Evolutionary conservation across 257 asterid species (phyloP).

Genomic region (Lavandula angustifolia): DNA sequence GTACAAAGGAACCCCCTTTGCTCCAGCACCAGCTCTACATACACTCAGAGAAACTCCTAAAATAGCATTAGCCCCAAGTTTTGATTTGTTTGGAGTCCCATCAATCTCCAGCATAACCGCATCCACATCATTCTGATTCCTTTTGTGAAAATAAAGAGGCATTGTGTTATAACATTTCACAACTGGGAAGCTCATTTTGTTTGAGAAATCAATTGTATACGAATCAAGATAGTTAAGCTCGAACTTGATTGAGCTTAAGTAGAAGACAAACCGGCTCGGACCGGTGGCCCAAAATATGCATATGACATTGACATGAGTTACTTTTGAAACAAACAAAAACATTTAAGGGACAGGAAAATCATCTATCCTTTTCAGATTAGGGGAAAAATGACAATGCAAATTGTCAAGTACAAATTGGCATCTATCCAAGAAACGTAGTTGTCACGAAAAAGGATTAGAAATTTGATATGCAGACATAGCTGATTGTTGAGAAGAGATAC

Average conservation of each 20-base stretch:
- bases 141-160: slow-evolving; percentile 26
- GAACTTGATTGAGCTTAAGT: neutral
- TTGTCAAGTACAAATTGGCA: neutral
- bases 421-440: slow-evolving; percentile 4
- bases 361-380: neutral
- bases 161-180: slow-evolving; percentile 20
- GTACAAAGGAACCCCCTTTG: slow-evolving; percentile 80
- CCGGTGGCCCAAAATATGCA: neutral
- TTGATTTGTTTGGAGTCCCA: slow-evolving; percentile 90
- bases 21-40: slow-evolving; percentile 98
- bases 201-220: neutral
- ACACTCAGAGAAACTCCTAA: slow-evolving; percentile 95
- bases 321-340: neutral
- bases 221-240: neutral
- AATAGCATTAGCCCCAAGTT: slow-evolving; percentile 94
- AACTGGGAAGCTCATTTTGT: slow-evolving; percentile 1
- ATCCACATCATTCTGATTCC: slow-evolving; percentile 86
- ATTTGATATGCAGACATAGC: neutral
- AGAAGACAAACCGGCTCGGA: neutral
- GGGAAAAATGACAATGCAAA: neutral
- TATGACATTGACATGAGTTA: neutral
- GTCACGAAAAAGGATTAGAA: slow-evolving; percentile 4
- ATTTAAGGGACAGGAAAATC: neutral
- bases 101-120: slow-evolving; percentile 87
- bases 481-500: neutral